A percentile compares a stretch with the other conserved stretches of the same genome.
These are phyloP conservation scores for Candida odintsovae DNA, from an alignment of 805 yeast genomes.

Conservation along the genomic window DNA sequence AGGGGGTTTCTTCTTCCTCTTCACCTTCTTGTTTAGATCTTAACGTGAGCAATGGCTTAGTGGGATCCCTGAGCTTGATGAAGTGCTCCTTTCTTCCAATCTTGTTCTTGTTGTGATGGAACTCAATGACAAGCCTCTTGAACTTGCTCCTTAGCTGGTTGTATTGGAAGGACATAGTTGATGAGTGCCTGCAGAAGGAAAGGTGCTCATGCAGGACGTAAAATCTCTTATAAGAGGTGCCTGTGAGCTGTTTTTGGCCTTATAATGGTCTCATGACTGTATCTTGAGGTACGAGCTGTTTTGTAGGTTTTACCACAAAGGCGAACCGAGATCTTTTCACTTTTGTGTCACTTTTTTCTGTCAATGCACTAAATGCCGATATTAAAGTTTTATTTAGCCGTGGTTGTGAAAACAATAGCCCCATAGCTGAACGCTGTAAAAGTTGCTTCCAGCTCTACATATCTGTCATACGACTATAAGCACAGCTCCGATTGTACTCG, in stretches of 20 bases:
- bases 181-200: neutral
- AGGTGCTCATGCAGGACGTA: neutral
- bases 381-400: neutral
- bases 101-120: constrained; percentile 10
- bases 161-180: neutral
- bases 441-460: no score
- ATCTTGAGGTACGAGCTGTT: neutral
- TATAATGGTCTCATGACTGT: neutral
- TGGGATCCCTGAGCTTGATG: constrained; percentile 5
- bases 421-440: no score
- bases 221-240: neutral
- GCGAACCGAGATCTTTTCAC: neutral
- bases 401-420: no score
- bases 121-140: constrained; percentile 8
- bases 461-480: no score
- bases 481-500: no score
- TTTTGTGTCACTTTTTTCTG: neutral
- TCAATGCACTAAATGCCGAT: neutral
- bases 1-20: neutral
- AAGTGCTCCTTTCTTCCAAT: constrained; percentile 3
- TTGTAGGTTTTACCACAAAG: neutral
- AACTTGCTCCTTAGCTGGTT: constrained; percentile 5
- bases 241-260: neutral
- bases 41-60: constrained; percentile 5
- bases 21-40: neutral